Evolutionary conservation across 176 grass and related monocot species (phyloP).

Genomic region (Oryza coarctata): DNA sequence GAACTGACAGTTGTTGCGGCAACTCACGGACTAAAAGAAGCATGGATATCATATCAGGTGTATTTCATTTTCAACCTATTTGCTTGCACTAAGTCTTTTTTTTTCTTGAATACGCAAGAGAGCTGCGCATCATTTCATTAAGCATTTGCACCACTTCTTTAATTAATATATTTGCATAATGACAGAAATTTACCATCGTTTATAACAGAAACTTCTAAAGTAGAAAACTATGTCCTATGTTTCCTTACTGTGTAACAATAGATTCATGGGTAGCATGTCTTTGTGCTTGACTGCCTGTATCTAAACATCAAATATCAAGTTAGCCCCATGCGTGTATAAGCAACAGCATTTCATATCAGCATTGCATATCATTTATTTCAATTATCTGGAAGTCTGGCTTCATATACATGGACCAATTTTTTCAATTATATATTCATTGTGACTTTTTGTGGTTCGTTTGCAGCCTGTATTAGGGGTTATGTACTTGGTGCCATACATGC

Average conservation of each 20-base stretch:
- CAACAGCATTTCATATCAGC: background rate
- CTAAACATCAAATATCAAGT: background rate
- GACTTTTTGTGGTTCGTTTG: slow-evolving; percentile 23
- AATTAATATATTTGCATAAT: background rate
- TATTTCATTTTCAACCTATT: slow-evolving; percentile 32
- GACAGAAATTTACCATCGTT: background rate
- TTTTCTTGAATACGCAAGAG: too few relatives aligned
- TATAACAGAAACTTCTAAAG: background rate
- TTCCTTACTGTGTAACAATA: background rate
- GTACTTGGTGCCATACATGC: slow-evolving; percentile 92
- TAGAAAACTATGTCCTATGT: background rate
- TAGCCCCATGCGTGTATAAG: background rate
- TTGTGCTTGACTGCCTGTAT: background rate
- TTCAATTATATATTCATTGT: slow-evolving; percentile 9
- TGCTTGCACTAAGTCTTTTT: background rate
- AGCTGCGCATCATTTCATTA: too few relatives aligned
- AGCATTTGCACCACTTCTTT: too few relatives aligned
- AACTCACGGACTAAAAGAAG: slow-evolving; percentile 95
- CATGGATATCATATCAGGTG: slow-evolving; percentile 98
- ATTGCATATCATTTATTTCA: slow-evolving; percentile 6
- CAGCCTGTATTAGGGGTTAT: slow-evolving; percentile 91
- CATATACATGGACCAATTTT: background rate
- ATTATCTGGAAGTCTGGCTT: background rate
- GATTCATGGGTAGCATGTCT: background rate
- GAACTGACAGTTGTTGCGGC: slow-evolving; percentile 87